A percentile compares a stretch with the other conserved stretches of the same genome.
phyloP scores from a whole-genome alignment of 2,329 filamentous ascomycete species.

The Cordyceps cateniannulata region DNA sequence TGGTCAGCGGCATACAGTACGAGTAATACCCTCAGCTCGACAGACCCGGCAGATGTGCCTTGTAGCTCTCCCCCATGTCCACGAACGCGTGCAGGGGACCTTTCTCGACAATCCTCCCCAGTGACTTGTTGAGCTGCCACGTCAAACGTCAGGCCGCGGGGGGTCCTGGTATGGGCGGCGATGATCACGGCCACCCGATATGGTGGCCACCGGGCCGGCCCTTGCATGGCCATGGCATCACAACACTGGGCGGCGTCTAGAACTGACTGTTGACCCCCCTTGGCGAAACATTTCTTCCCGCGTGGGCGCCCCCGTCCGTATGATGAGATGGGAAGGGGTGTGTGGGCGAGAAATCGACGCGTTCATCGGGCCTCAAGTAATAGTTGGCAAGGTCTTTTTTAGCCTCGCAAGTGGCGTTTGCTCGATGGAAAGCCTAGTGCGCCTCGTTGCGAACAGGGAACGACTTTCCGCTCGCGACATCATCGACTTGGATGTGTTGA shows the following conservation, averaged over 20 bases:
- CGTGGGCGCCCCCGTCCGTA: background rate
- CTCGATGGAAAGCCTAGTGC: background rate
- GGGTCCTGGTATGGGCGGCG: background rate
- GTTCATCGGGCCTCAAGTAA: background rate
- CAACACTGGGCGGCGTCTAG: background rate
- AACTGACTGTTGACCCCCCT: background rate
- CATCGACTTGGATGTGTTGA: background rate
- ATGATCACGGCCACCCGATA: background rate
- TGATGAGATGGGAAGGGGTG: background rate
- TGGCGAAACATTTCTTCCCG: background rate
- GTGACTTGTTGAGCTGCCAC: slow-evolving; percentile 5
- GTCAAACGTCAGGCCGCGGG: slow-evolving; percentile 5
- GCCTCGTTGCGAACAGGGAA: background rate
- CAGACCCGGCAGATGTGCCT: background rate
- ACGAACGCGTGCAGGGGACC: background rate
- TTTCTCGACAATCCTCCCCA: background rate
- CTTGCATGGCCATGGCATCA: slow-evolving; percentile 8
- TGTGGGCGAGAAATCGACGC: background rate
- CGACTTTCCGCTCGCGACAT: background rate
- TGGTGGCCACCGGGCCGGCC: slow-evolving; percentile 9
- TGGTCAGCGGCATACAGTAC: background rate
- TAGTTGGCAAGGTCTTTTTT: background rate
- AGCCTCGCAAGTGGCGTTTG: background rate
- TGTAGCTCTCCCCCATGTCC: background rate
- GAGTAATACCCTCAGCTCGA: background rate